A percentile compares a stretch with the other conserved stretches of the same genome.
These are phyloP conservation scores for Lentinula guzmanii DNA, from an alignment of 768 basidiomycete species.

Conservation along the genomic window DNA sequence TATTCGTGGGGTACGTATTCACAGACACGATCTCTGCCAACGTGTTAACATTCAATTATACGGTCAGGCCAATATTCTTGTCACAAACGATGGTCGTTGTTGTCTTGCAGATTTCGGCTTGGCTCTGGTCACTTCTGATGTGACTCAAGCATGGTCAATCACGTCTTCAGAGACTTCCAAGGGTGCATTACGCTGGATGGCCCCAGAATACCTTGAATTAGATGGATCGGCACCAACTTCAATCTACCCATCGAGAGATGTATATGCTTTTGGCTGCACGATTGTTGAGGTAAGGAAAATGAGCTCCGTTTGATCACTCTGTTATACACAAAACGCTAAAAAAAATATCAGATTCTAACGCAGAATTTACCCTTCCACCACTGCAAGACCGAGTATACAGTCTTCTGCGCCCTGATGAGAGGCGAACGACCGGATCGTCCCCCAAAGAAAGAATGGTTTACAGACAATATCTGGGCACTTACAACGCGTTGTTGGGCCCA, in stretches of 20 bases:
- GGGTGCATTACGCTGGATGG: slow-evolving; percentile 8
- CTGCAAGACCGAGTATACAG: background rate
- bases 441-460: background rate
- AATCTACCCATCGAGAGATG: background rate
- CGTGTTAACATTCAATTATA: no score
- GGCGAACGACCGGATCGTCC: background rate
- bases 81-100: slow-evolving; percentile 3
- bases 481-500: background rate
- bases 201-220: slow-evolving; percentile 4
- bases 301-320: no score
- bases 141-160: background rate
- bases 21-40: background rate
- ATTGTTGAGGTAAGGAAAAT: background rate
- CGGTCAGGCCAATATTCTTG: slow-evolving; percentile 7
- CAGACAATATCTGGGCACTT: background rate
- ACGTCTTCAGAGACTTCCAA: background rate
- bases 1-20: slow-evolving; percentile 7
- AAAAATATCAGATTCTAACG: background rate
- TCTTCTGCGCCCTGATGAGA: background rate
- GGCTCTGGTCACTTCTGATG: slow-evolving; percentile 7
- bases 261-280: slow-evolving; percentile 7
- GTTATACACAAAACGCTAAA: background rate
- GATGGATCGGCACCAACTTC: background rate
- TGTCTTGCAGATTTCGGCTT: slow-evolving; percentile 18
- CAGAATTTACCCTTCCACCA: background rate